Base-by-base conservation (phyloP, 1,139 yeast genomes). In the Nakaseomyces sp. region DNA sequence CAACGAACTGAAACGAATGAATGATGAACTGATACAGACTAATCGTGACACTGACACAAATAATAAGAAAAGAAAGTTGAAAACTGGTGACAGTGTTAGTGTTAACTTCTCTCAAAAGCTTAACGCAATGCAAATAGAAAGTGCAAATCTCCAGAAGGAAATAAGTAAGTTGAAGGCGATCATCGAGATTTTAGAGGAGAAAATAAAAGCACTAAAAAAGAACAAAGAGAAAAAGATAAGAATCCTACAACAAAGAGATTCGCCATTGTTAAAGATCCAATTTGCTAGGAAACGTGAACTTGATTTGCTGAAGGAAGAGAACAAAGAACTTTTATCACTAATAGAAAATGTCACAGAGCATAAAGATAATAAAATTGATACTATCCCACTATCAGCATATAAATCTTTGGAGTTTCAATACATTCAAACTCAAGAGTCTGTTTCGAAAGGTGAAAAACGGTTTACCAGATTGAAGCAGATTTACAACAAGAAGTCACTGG, bases 401-500 rank as follows among this genome's bases (percentile, higher is more conserved):
- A 86, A 82, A 40, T 66, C 89, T 25, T 71, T 79, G 41, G 77
- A 74, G 45, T 60, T 72, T 38, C 91, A 84, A 48, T 70, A 72
- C 44, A 63, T 68, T 24, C 64, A 67, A 32, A 59, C 77, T 15
- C 77, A 80, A 51, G 54, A 61, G 0, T 73, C 75, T 43, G 63
- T 81, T 3, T 72, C 72, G 35, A 76, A 74, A 43, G 64, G 76
- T 22, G 69, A 71, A 43, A 87, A 86, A 60, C 69, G 79, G 44
- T 72, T 73, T 37, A 69, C 64, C 25, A 67, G 96, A 37, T 69
- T 87, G 45, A 76, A 73, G 52, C 79, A 79, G 50, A 73, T 77
- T 12, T 87, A 79, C 57, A 65, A 78, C n/a, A 73, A 75, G 47
- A 83, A 84, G 59, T 80, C 93, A n/a, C 66, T 73, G 32, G 93